Base-by-base conservation (phyloP, 2,329 filamentous ascomycete species). In the Achaetomium macrosporum region DNA sequence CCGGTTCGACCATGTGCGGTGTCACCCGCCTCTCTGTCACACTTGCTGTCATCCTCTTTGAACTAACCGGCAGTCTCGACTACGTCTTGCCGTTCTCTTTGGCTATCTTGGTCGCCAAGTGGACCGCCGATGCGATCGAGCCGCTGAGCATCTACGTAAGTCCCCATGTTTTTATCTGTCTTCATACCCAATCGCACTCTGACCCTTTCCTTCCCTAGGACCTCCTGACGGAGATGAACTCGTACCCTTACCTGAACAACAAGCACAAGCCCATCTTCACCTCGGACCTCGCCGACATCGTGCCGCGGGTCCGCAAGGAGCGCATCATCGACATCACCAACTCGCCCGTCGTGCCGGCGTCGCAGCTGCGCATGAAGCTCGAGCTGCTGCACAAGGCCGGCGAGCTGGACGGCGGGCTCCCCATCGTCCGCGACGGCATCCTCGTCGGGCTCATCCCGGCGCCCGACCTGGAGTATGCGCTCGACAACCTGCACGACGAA, bases 1-100 rank as follows among this genome's bases (percentile, higher is more conserved):
- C 93, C 41, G 93, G 93, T 15, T 90, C 93, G 1, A 96, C 92
- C 31, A 97, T 99, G 93, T 97, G 92, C 61, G 93, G 93, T 46
- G 93, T 97, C 2, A 99, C 93, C 1, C 82, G 93, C 46, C 73
- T 99, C 1, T 96, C 91, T 0, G 89, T 99, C 19, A 97, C 93
- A 0, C 76, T 99, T 9, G 91, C 90, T 0, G 90, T 97, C 64
- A 97, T 99, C 56, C 75, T 97, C 1, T 97, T 99, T 62, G 93
- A 99, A 68, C 76, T 99, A 35, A 99, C 93, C 0, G 93, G 93
- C 51, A 96, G 90, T 66, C 76, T 97, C 45, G 89, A 97, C 67
- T 95, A 97, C 63, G 93, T 99, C 3, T 74, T 99, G 11, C 93
- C 93, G 0, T 97, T 97, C 68, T 96, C 91, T 0, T 74, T 99